These are phyloP conservation scores for Alloascoidea africana DNA, from an alignment of 805 yeast genomes.

Conservation along the genomic window DNA sequence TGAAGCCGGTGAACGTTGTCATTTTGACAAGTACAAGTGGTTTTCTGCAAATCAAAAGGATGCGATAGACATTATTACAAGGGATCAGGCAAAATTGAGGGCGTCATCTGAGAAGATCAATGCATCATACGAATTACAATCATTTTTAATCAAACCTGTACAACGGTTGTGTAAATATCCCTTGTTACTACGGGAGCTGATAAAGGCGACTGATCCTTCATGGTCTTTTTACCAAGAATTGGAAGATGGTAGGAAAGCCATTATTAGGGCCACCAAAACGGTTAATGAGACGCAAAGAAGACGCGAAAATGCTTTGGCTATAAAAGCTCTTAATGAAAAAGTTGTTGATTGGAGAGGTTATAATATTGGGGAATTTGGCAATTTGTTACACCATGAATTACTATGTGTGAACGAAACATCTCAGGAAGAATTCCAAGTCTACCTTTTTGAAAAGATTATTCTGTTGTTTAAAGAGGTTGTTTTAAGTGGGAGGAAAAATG, in stretches of 20 bases:
- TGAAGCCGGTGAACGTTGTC: slow-evolving; percentile 2
- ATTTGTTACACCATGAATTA: slow-evolving; percentile 56
- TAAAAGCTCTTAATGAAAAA: slow-evolving; percentile 53
- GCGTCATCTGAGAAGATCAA: slow-evolving; percentile 48
- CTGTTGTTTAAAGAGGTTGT: slow-evolving; percentile 47
- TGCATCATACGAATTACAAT: slow-evolving; percentile 72
- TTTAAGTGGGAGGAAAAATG: slow-evolving; percentile 29
- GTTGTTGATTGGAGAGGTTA: slow-evolving; percentile 92
- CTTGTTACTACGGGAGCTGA: slow-evolving; percentile 33
- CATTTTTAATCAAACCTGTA: slow-evolving; percentile 26
- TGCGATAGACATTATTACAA: slow-evolving; percentile 65
- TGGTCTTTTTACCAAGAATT: slow-evolving; percentile 53
- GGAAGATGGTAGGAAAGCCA: slow-evolving; percentile 49
- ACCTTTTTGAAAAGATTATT: slow-evolving; percentile 63
- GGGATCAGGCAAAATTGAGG: slow-evolving; percentile 40
- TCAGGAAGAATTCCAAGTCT: slow-evolving; percentile 82
- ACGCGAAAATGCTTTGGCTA: slow-evolving; percentile 66
- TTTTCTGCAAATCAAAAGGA: slow-evolving; percentile 87
- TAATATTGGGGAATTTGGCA: slow-evolving; percentile 67
- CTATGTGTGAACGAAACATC: slow-evolving; percentile 44
- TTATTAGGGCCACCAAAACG: slow-evolving; percentile 71
- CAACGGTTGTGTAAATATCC: slow-evolving; percentile 29
- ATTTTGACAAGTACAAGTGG: slow-evolving; percentile 67
- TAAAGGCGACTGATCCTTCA: slow-evolving; percentile 42
- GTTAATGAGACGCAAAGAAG: slow-evolving; percentile 91